Conservation (phyloP, 2,329 filamentous ascomycete species). For the Magnaporthiopsis poae region DNA sequence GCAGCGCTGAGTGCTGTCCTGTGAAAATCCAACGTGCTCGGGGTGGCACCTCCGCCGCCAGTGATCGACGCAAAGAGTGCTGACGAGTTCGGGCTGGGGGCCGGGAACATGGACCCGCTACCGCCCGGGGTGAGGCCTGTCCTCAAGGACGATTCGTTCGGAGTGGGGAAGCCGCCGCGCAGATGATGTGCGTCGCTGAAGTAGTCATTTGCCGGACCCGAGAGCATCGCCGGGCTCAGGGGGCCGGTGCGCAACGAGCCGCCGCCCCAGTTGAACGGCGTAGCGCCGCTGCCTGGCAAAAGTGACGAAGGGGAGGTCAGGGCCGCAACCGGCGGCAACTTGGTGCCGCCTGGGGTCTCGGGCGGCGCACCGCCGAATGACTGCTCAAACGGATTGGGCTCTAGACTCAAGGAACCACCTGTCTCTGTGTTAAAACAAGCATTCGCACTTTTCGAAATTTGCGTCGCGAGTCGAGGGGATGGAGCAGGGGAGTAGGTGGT, state of each 20-base stretch:
- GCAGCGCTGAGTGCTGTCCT: constrained; percentile 78
- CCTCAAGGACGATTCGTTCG: constrained; percentile 88
- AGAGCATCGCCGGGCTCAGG: constrained; percentile 92
- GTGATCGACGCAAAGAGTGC: constrained; percentile 70
- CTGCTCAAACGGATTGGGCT: constrained; percentile 95
- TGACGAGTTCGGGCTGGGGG: constrained; percentile 76
- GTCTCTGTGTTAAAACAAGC: constrained; percentile 59
- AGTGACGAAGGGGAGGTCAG: constrained; percentile 84
- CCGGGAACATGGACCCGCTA: constrained; percentile 94
- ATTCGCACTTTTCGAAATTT: constrained; percentile 41
- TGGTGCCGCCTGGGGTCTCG: constrained; percentile 73
- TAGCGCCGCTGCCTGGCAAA: constrained; percentile 61
- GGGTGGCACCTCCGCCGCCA: constrained; percentile 73
- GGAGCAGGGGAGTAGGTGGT: constrained; percentile 57
- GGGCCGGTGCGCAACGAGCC: constrained; percentile 85
- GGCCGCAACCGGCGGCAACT: constrained; percentile 80
- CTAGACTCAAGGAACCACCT: constrained; percentile 54
- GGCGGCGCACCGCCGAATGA: constrained; percentile 63
- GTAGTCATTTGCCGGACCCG: constrained; percentile 76
- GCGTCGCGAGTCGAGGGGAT: constrained; percentile 48
- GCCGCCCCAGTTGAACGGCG: constrained; percentile 67
- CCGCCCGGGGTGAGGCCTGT: constrained; percentile 89
- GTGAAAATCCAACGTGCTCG: constrained; percentile 86
- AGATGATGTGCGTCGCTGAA: constrained; percentile 72
- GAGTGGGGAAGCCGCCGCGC: constrained; percentile 79